phyloP scores from a whole-genome alignment of 208 protist species.

The Sergeia podlipaevii region DNA sequence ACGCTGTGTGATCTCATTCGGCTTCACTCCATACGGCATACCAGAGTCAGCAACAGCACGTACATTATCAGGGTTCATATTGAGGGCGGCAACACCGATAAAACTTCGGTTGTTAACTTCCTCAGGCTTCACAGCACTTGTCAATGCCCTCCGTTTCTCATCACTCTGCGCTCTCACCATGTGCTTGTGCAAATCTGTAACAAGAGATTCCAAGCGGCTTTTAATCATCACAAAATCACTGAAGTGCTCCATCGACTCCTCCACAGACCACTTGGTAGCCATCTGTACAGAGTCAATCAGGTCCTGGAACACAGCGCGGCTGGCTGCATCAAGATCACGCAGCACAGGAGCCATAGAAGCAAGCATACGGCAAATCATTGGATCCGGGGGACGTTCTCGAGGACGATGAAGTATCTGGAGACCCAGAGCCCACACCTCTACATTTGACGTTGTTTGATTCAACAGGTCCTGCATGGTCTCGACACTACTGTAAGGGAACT shows the following conservation, averaged over 20 bases:
- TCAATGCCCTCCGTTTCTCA: slow-evolving; percentile 4
- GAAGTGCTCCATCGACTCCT: slow-evolving; percentile 25
- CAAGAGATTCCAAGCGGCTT: slow-evolving; percentile 22
- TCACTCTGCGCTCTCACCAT: slow-evolving; percentile 23
- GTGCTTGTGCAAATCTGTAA: slow-evolving; percentile 32
- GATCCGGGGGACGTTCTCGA: slow-evolving; percentile 17
- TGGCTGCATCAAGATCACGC: slow-evolving; percentile 22
- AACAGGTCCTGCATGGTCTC: slow-evolving; percentile 2
- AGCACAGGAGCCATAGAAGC: slow-evolving; percentile 19
- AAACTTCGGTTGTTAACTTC: too few species aligned
- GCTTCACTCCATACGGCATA: too few species aligned
- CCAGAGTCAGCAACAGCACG: too few species aligned
- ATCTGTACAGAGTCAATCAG: slow-evolving; percentile 43
- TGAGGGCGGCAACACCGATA: slow-evolving; percentile 16
- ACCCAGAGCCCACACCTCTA: slow-evolving; percentile 48
- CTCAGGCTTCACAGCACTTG: slow-evolving; percentile 1
- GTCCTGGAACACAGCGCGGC: slow-evolving; percentile 47
- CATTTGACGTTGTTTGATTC: not conserved
- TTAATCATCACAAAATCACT: slow-evolving; percentile 43
- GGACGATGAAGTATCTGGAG: slow-evolving; percentile 38
- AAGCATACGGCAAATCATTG: slow-evolving; percentile 27
- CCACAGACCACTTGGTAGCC: slow-evolving; percentile 24
- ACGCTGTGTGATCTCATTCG: too few species aligned
- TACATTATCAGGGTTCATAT: slow-evolving; percentile 13
- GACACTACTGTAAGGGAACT: slow-evolving; percentile 7